phyloP scores from a whole-genome alignment of 495 filamentous ascomycete species.

The Podospora bellae-mahoneyi region DNA sequence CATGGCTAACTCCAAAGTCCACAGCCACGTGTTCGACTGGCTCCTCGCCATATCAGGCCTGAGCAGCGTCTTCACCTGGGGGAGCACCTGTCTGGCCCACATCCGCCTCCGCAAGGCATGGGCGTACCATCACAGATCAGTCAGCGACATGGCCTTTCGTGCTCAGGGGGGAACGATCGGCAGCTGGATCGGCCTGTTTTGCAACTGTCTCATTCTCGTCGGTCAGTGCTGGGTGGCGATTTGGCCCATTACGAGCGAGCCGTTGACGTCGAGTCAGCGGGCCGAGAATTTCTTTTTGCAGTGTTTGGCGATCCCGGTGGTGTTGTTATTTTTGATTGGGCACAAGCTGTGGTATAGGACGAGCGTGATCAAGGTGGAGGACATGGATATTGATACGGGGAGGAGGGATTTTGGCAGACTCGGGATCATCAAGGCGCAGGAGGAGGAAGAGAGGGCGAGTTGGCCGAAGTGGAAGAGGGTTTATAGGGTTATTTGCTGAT shows the following conservation, averaged over 20 bases:
- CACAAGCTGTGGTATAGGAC: conserved; percentile 80
- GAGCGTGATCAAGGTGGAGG: conserved; percentile 56
- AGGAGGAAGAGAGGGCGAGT: conserved; percentile 64
- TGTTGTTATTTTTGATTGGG: conserved; percentile 67
- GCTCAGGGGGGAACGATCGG: conserved; percentile 79
- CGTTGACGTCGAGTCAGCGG: conserved; percentile 34
- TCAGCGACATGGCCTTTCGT: conserved; percentile 78
- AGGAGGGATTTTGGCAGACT: conserved; percentile 78
- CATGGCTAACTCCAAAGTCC: conserved; percentile 61
- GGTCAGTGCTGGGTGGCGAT: conserved; percentile 91
- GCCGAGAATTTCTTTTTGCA: conserved; percentile 66
- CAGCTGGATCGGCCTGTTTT: conserved; percentile 76
- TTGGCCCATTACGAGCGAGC: conserved; percentile 54
- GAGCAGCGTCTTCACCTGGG: conserved; percentile 91
- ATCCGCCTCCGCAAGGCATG: conserved; percentile 88
- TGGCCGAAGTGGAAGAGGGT: conserved; percentile 89
- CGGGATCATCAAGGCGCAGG: conserved; percentile 72
- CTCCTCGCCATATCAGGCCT: conserved; percentile 87
- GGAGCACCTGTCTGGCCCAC: conserved; percentile 80
- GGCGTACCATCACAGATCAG: conserved; percentile 63
- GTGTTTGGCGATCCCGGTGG: conserved; percentile 80
- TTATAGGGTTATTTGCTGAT: conserved; percentile 53
- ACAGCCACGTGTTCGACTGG: conserved; percentile 73
- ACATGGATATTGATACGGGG: conserved; percentile 91
- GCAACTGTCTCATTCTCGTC: conserved; percentile 75